phyloP scores from a whole-genome alignment of 2,329 filamentous ascomycete genomes.

The Ophiostoma sp. region DNA sequence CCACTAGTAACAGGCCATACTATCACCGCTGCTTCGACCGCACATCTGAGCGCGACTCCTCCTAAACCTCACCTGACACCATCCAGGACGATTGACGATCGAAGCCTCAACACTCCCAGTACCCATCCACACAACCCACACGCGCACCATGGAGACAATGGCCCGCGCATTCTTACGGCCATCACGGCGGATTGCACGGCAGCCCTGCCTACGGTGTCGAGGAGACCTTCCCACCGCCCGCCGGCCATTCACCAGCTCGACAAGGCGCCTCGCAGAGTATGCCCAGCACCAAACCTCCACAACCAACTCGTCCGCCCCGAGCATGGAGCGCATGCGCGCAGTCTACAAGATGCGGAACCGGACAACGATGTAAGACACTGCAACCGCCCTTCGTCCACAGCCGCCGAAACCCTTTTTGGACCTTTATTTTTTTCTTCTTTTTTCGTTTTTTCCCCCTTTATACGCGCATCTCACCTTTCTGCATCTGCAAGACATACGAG shows the following conservation, averaged over 20 bases:
- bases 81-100: background rate
- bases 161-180: conserved; percentile 15
- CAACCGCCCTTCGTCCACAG: background rate
- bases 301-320: conserved; percentile 40
- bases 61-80: conserved; percentile 17
- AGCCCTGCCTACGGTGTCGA: conserved; percentile 22
- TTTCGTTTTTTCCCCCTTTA: too few relatives aligned
- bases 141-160: conserved; percentile 22
- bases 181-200: background rate
- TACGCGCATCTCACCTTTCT: background rate
- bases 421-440: too few relatives aligned
- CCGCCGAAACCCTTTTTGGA: background rate
- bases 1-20: too few relatives aligned
- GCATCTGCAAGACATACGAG: background rate
- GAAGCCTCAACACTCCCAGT: background rate
- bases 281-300: background rate
- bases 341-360: conserved; percentile 68
- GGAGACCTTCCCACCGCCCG: background rate
- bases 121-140: background rate
- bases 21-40: background rate
- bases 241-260: conserved; percentile 30
- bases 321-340: conserved; percentile 65
- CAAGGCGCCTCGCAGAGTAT: conserved; percentile 33
- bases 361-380: conserved; percentile 59
- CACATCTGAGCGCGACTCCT: background rate